Evolutionary conservation across 139 green algal genomes (phyloP).

Genomic region (Chlamydomonas asymmetrica): DNA sequence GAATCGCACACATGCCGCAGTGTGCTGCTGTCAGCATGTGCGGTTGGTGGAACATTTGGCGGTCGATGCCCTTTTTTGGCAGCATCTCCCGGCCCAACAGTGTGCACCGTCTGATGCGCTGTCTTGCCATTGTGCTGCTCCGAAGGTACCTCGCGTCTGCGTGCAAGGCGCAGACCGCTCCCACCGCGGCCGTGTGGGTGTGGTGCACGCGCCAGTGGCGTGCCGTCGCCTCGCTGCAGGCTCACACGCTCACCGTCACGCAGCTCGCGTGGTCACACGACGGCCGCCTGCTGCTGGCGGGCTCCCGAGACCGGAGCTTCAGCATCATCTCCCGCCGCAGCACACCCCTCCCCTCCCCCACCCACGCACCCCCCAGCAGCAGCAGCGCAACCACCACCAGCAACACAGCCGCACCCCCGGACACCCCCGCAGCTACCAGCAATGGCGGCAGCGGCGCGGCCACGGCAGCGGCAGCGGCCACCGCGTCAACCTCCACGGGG

Average conservation of each 20-base stretch:
- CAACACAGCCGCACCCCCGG: neutral
- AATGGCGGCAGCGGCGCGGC: neutral
- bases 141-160: slow-evolving; percentile 80
- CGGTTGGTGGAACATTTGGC: no score
- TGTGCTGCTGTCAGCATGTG: no score
- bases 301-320: slow-evolving; percentile 39
- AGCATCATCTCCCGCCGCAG: slow-evolving; percentile 17
- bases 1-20: no score
- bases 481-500: neutral
- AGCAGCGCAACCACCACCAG: slow-evolving; percentile 15
- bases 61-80: no score
- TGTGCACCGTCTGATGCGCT: no score
- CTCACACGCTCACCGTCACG: slow-evolving; percentile 91
- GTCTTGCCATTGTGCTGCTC: no score
- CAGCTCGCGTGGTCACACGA: slow-evolving; percentile 79
- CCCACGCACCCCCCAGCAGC: neutral
- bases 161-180: slow-evolving; percentile 68
- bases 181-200: slow-evolving; percentile 70
- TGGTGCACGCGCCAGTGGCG: slow-evolving; percentile 67
- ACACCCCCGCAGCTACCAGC: neutral
- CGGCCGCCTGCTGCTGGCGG: slow-evolving; percentile 14
- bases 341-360: no score
- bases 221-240: slow-evolving; percentile 43
- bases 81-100: no score
- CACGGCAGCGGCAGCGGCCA: neutral